Percentiles rank a stretch among this genome's conserved stretches.
phyloP scores from a whole-genome alignment of 371 early-diverging fungal genomes.

The Haplosporangium sp. region DNA sequence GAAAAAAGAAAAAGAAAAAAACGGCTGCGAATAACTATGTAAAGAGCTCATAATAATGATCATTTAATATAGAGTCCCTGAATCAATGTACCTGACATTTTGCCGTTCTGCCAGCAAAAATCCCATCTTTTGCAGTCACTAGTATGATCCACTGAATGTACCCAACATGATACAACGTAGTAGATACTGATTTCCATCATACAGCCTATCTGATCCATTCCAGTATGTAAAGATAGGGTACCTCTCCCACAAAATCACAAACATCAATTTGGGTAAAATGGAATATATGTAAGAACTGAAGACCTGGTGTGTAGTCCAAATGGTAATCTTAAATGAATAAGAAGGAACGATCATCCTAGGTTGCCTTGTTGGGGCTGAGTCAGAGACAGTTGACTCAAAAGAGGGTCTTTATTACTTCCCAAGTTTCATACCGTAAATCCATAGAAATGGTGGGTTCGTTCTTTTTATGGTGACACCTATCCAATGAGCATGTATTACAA shows the following conservation, averaged over 20 bases:
- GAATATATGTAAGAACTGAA: no score
- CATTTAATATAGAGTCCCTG: neutral
- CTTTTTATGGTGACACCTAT: conserved; percentile 1
- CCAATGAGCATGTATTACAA: conserved; percentile 4
- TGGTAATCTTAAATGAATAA: no score
- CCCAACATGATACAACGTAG: no score
- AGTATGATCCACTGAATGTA: neutral
- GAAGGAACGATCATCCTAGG: no score
- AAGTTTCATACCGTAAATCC: neutral
- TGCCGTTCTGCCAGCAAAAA: conserved; percentile 3
- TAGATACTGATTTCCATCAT: no score
- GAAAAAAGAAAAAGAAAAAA: neutral
- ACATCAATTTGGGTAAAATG: no score
- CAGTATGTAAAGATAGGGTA: no score
- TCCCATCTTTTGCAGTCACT: neutral
- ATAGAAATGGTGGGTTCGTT: neutral
- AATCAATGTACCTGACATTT: neutral
- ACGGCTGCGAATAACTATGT: neutral
- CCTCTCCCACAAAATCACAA: no score
- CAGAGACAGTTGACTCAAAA: neutral
- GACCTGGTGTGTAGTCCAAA: no score
- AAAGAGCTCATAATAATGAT: neutral
- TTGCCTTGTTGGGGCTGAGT: neutral
- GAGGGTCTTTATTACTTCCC: neutral
- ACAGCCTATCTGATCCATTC: no score